Evolutionary conservation across 2,329 filamentous ascomycete genomes (phyloP).

Genomic region (Biscogniauxia sp.): DNA sequence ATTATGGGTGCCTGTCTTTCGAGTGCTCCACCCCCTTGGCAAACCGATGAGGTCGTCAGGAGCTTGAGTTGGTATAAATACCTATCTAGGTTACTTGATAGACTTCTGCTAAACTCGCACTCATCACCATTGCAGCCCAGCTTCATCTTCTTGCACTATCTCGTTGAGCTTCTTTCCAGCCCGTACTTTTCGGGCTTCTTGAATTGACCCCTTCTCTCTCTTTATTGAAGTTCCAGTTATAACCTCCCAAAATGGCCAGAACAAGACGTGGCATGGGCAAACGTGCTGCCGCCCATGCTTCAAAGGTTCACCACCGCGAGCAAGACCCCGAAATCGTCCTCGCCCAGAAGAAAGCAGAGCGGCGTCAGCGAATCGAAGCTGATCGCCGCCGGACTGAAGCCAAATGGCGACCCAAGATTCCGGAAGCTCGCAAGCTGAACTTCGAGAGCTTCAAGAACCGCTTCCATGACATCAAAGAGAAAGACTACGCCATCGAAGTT

Average conservation of each 20-base stretch:
- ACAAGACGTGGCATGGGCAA: slow-evolving; percentile 3
- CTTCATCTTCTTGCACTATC: not conserved
- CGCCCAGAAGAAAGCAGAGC: slow-evolving; percentile 36
- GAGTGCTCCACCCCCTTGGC: not conserved
- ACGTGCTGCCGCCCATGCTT: not conserved
- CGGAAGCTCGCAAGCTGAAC: slow-evolving; percentile 39
- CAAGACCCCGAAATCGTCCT: slow-evolving; percentile 30
- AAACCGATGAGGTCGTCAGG: not conserved
- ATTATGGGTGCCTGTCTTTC: not conserved
- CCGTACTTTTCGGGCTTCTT: not conserved
- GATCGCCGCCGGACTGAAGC: slow-evolving; percentile 35
- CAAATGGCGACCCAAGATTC: slow-evolving; percentile 42
- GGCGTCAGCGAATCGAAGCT: slow-evolving; percentile 36
- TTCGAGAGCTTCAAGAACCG: slow-evolving; percentile 46
- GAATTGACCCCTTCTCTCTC: not conserved
- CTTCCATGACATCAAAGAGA: slow-evolving; percentile 34
- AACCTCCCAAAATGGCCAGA: slow-evolving; percentile 11
- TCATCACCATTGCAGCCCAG: not conserved
- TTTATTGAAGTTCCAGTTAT: not conserved
- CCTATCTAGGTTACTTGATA: not conserved
- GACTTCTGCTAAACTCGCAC: not conserved
- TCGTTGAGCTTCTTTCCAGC: too few species aligned
- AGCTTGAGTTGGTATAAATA: not conserved
- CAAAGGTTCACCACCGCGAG: slow-evolving; percentile 16
- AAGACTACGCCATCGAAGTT: slow-evolving; percentile 40